Evolutionary conservation across 108 stramenopile species (phyloP).

Genomic region (Cyclostephanos invisitatus): DNA sequence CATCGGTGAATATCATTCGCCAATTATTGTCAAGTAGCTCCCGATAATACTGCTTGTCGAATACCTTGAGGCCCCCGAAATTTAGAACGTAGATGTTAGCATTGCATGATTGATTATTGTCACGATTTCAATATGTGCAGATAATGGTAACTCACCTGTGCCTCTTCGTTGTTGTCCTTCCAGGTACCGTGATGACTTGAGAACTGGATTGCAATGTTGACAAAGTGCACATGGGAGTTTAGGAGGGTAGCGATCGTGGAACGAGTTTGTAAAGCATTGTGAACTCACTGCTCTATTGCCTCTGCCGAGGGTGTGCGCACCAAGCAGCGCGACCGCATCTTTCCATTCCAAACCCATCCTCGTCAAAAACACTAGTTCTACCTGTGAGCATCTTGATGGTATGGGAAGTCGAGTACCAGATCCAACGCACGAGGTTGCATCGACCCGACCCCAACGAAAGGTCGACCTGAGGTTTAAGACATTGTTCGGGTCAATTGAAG

Average conservation of each 20-base stretch:
- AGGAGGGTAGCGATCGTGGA: background rate
- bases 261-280: background rate
- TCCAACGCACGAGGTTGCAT: slow-evolving; percentile 14
- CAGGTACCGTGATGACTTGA: slow-evolving; percentile 46
- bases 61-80: background rate
- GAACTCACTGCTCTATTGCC: slow-evolving; percentile 19
- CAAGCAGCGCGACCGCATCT: slow-evolving; percentile 52
- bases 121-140: background rate
- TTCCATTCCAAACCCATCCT: slow-evolving; percentile 38
- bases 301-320: slow-evolving; percentile 44
- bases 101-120: background rate
- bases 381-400: slow-evolving; percentile 17
- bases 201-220: slow-evolving; percentile 10
- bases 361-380: slow-evolving; percentile 30
- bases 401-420: slow-evolving; percentile 26
- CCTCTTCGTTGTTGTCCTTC: slow-evolving; percentile 33
- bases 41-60: slow-evolving; percentile 40
- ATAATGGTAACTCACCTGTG: slow-evolving; percentile 2
- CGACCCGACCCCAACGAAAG: slow-evolving; percentile 38
- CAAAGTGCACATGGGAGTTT: background rate
- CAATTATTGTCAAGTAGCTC: slow-evolving; percentile 18
- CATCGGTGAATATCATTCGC: slow-evolving; percentile 3
- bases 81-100: background rate
- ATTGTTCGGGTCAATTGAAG: slow-evolving; percentile 27
- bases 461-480: slow-evolving; percentile 18